Conservation (phyloP, 805 yeast genomes). For the Yamadazyma olivae region DNA sequence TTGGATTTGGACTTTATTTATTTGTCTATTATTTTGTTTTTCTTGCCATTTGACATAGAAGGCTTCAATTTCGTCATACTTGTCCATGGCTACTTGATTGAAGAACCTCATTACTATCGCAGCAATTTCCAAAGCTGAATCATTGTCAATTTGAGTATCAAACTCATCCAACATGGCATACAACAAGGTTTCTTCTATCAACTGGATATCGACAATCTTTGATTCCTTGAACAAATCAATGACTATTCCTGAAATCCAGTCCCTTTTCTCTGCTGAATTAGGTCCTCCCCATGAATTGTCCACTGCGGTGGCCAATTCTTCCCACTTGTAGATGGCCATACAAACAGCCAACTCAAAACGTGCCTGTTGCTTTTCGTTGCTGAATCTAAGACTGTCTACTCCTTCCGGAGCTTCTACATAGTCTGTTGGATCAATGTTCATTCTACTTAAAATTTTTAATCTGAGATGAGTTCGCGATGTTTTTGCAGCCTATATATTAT, state of each 20-base stretch:
- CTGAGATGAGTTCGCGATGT: too few relatives aligned
- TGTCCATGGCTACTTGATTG: conserved; percentile 53
- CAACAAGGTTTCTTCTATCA: conserved; percentile 79
- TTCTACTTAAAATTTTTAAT: too few relatives aligned
- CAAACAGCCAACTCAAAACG: conserved; percentile 91
- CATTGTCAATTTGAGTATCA: conserved; percentile 85
- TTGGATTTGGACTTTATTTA: conserved; percentile 41
- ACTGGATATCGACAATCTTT: conserved; percentile 66
- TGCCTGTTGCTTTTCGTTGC: conserved; percentile 68
- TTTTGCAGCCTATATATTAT: too few relatives aligned
- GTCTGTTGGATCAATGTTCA: conserved; percentile 42
- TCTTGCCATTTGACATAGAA: conserved; percentile 59
- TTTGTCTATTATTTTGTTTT: conserved; percentile 39
- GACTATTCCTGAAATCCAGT: conserved; percentile 85
- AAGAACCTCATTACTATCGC: conserved; percentile 62
- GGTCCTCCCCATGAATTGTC: conserved; percentile 96
- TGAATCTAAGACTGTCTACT: conserved; percentile 38
- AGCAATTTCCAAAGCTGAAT: conserved; percentile 75
- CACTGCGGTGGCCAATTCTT: conserved; percentile 82
- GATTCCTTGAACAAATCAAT: conserved; percentile 68
- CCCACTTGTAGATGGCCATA: conserved; percentile 90
- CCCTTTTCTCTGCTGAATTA: conserved; percentile 84
- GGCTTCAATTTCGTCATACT: conserved; percentile 55
- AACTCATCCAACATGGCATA: conserved; percentile 96
- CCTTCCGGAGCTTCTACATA: conserved; percentile 53